phyloP scores from a whole-genome alignment of 177 flowering plant genomes.

The Vitis hybrid region DNA sequence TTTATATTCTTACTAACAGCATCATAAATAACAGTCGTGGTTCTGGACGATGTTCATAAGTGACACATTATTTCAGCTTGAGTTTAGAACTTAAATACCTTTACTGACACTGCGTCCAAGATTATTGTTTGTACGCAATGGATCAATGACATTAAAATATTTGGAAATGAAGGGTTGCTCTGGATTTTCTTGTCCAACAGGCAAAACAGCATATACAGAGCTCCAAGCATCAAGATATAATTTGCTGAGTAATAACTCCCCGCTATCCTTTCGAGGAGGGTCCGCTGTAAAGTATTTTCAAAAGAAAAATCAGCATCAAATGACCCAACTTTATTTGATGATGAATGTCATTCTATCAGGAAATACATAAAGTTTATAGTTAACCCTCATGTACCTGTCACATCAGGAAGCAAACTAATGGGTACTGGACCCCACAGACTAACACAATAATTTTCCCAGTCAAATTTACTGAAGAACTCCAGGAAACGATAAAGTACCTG shows the following conservation, averaged over 20 bases:
- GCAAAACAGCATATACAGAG: constrained; percentile 73
- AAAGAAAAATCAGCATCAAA: constrained; percentile 4
- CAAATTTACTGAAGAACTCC: constrained; percentile 98
- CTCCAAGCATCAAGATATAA: constrained; percentile 73
- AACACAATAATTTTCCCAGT: constrained; percentile 95
- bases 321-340: background rate
- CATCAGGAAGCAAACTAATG: constrained; percentile 76
- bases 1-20: no score
- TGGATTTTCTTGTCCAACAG: constrained; percentile 77
- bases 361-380: background rate
- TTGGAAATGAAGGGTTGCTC: constrained; percentile 83
- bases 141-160: constrained; percentile 94
- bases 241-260: constrained; percentile 73
- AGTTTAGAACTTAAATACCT: constrained; percentile 45
- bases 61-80: no score
- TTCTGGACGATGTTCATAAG: no score
- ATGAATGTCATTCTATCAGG: background rate
- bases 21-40: no score
- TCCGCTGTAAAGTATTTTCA: constrained; percentile 56
- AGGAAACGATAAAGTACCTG: constrained; percentile 97
- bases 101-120: constrained; percentile 99
- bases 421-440: constrained; percentile 98
- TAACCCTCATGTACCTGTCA: constrained; percentile 48
- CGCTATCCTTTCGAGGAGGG: constrained; percentile 83
- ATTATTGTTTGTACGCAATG: constrained; percentile 90